These are phyloP conservation scores for Inga laurina DNA, from an alignment of 306 rosid genomes.

Conservation along the genomic window DNA sequence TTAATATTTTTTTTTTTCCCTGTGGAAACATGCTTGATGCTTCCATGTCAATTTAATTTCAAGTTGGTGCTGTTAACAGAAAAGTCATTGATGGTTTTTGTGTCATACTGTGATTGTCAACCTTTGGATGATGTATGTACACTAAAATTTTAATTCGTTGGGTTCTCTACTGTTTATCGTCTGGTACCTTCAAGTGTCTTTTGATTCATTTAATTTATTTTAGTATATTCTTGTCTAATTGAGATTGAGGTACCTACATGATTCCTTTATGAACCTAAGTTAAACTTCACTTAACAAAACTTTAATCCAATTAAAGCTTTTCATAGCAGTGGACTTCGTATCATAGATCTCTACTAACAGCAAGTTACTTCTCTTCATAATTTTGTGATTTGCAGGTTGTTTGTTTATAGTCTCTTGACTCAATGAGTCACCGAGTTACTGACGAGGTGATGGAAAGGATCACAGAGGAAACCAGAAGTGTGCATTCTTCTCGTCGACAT, in stretches of 20 bases:
- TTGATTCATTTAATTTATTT: neutral
- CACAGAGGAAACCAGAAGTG: conserved; percentile 36
- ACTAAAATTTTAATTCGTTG: neutral
- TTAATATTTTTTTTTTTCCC: neutral
- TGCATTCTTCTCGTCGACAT: conserved; percentile 31
- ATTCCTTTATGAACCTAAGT: neutral
- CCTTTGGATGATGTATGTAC: neutral
- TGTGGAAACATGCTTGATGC: neutral
- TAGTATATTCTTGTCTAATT: neutral
- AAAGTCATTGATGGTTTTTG: neutral
- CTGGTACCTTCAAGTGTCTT: neutral
- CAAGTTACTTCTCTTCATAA: neutral
- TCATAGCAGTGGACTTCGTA: neutral
- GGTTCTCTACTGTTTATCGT: neutral
- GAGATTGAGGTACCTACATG: neutral
- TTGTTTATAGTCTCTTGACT: neutral
- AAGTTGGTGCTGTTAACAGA: neutral
- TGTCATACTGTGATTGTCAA: neutral
- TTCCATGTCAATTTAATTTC: neutral
- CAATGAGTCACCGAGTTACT: neutral
- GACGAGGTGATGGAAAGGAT: neutral
- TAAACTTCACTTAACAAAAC: neutral
- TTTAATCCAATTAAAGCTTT: neutral
- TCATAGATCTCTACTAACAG: neutral
- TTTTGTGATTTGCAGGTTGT: neutral